These are phyloP conservation scores for Huntiella decipiens DNA, from an alignment of 2,329 filamentous ascomycete species.

Conservation along the genomic window DNA sequence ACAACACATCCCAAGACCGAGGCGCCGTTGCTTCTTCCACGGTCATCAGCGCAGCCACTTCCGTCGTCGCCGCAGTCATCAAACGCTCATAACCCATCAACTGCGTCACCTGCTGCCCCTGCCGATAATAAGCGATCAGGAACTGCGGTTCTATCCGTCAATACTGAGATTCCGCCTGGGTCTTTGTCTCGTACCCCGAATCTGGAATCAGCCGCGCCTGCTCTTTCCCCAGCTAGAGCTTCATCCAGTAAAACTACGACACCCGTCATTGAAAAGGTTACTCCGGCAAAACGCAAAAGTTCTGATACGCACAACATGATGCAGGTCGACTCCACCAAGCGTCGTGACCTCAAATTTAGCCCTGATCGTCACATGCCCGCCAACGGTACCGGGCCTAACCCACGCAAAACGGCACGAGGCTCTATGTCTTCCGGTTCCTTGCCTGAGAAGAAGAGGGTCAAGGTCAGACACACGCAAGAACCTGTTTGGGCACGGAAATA, in stretches of 20 bases:
- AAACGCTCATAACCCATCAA: no score
- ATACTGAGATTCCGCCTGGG: no score
- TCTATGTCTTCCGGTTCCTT: conserved; percentile 1
- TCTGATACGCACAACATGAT: conserved; percentile 22
- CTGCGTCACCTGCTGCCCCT: no score
- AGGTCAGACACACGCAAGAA: conserved; percentile 18
- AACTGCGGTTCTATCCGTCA: no score
- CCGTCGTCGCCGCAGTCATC: no score
- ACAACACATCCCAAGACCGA: no score
- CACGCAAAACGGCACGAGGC: conserved; percentile 8
- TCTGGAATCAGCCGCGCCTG: neutral
- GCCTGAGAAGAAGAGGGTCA: conserved; percentile 21
- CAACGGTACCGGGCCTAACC: conserved; percentile 1
- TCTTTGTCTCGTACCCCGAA: no score
- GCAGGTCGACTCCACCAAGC: conserved; percentile 6
- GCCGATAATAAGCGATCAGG: no score
- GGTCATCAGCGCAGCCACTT: no score
- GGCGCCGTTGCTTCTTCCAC: no score
- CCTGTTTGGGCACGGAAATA: conserved; percentile 31
- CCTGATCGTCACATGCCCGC: conserved; percentile 3
- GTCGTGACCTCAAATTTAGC: conserved; percentile 6
- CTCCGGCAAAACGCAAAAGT: conserved; percentile 29
- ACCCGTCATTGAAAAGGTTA: conserved; percentile 16
- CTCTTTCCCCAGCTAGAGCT: neutral
- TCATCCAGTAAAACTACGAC: conserved; percentile 4